Evolutionary conservation across 2,329 filamentous ascomycete species (phyloP).

Genomic region (Pseudogymnoascus sp.): DNA sequence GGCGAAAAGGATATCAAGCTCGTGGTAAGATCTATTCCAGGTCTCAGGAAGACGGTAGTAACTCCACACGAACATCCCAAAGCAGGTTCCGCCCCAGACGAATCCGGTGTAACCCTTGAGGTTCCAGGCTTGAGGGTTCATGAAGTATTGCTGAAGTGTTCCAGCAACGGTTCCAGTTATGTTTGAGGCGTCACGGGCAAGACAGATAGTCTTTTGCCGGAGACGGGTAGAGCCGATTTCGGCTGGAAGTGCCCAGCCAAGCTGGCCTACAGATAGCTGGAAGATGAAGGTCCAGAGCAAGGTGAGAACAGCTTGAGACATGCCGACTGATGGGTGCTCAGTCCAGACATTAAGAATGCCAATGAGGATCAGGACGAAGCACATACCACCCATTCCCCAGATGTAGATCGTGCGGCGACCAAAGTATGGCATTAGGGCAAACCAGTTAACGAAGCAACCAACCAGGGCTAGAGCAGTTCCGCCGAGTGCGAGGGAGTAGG

Average conservation of each 20-base stretch:
- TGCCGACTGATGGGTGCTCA: constrained; percentile 29
- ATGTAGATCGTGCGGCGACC: constrained; percentile 9
- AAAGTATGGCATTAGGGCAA: background rate
- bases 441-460: background rate
- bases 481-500: constrained; percentile 47
- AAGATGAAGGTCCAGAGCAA: constrained; percentile 33
- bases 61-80: constrained; percentile 8
- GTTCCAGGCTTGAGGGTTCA: constrained; percentile 22
- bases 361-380: background rate
- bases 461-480: constrained; percentile 31
- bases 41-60: constrained; percentile 28
- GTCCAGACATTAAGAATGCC: constrained; percentile 6
- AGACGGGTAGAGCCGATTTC: constrained; percentile 32
- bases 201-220: constrained; percentile 33
- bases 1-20: constrained; percentile 19
- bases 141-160: constrained; percentile 63
- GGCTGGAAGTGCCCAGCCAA: background rate
- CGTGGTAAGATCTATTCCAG: constrained; percentile 17
- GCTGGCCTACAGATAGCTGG: background rate
- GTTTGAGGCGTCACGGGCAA: constrained; percentile 51
- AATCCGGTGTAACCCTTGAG: constrained; percentile 11
- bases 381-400: background rate
- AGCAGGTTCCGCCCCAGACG: background rate
- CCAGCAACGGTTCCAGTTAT: constrained; percentile 26
- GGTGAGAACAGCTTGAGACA: constrained; percentile 32